A percentile compares a stretch with the other conserved stretches of the same genome.
These are phyloP conservation scores for Talaromyces verruculosus DNA, from an alignment of 2,329 filamentous ascomycete species.

Conservation along the genomic window DNA sequence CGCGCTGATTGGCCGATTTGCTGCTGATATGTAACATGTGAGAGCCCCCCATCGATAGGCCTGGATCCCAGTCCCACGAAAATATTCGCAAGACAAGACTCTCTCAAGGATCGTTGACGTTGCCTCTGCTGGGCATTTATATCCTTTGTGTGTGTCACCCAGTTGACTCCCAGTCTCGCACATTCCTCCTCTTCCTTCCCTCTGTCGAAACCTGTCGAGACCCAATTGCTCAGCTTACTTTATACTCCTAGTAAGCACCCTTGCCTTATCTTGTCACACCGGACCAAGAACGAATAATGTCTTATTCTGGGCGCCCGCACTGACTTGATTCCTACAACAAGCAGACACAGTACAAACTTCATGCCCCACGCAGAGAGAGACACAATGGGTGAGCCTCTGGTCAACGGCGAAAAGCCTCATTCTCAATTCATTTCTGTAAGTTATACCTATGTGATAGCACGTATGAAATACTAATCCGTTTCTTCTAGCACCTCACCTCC, in stretches of 20 bases:
- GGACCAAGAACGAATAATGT: not conserved
- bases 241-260: not conserved
- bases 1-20: constrained; percentile 8
- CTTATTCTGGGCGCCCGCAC: not conserved
- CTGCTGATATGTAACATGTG: constrained; percentile 1
- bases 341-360: constrained; percentile 16
- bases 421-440: constrained; percentile 49
- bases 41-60: constrained; percentile 9
- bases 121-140: constrained; percentile 11
- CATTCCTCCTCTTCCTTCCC: not conserved
- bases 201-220: not conserved
- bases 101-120: not conserved
- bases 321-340: not conserved
- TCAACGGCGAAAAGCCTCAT: constrained; percentile 53
- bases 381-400: constrained; percentile 48
- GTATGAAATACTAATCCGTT: no score
- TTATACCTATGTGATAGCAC: not conserved
- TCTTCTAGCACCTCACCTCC: constrained; percentile 56
- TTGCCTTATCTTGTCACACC: not conserved
- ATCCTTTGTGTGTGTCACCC: constrained; percentile 3
- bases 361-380: constrained; percentile 54
- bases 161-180: not conserved
- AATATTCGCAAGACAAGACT: constrained; percentile 1
- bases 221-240: not conserved
- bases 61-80: constrained; percentile 7